Evolutionary conservation across 2,329 filamentous ascomycete genomes (phyloP), one percentile per base, ranked within the genome.

Genomic region (Zasmidium angulare): DNA sequence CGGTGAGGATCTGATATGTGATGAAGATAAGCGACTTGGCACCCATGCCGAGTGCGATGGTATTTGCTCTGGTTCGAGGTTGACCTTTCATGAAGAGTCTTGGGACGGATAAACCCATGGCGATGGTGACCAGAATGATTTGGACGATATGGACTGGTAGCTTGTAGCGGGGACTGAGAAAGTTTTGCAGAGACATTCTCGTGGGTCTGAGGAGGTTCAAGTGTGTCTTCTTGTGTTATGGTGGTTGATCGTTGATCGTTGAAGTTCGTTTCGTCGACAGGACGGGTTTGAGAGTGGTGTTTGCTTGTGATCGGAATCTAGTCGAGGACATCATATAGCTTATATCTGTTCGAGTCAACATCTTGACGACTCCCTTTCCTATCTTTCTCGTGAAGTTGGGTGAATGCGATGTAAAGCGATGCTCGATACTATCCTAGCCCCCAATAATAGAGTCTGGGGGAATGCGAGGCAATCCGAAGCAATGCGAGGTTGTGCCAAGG

Each of bases 21-120:
- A 80, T 71, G 55, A 80, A 68, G 46, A 77, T 59, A 22, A 79
- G 63, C 0, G 75, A 76, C 67, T 79, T 79, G 24, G 71, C 55
- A 17, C 61, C 63, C 58, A 63, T 65, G 12, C 59, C 61, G 2
- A 65, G 49, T 0, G 62, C 59, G 9, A 66, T 57, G 9, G 56
- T 61, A 51, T 61, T 64, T 2, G 62, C 52, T 58, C 62, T 53
- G 19, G 62, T 61, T 11, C 58, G 46, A 3, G 63, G 63, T 12
- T 60, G 61, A 46, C 55, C 59, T 17, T 57, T 61, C 43, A 64
- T 59, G 53, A 61, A 62, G 12, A 66, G 31, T 10, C 63, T 52
- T 21, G 55, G 57, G 2, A 66, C 61, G 1, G 57, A 59, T 7
- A 66, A 53, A 20, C 51, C 53, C 14, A 64, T 61, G 0, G 56